phyloP scores from a whole-genome alignment of 2,329 filamentous ascomycete genomes.

The Cordyceps militaris region DNA sequence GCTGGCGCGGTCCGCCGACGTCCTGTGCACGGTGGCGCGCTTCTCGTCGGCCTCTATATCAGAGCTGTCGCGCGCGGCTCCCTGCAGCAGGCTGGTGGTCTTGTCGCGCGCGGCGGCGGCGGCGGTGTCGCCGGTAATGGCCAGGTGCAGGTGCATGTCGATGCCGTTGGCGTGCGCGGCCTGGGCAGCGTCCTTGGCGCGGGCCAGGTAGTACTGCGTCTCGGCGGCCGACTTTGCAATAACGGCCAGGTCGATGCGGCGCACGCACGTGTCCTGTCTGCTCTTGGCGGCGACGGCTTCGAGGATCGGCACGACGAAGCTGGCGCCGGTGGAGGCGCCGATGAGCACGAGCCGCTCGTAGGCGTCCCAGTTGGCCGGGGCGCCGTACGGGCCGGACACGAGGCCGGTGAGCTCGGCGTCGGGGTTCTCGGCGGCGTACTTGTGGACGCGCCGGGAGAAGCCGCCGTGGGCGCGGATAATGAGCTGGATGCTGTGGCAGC shows the following conservation, averaged over 20 bases:
- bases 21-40: neutral
- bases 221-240: conserved; percentile 46
- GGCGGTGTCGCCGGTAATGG: conserved; percentile 36
- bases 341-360: conserved; percentile 55
- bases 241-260: conserved; percentile 46
- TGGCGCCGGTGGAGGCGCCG: conserved; percentile 56
- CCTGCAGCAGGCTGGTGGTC: neutral
- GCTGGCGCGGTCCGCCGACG: neutral
- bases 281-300: conserved; percentile 43
- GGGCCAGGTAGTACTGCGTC: conserved; percentile 47
- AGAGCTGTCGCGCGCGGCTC: conserved; percentile 19
- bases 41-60: conserved; percentile 4
- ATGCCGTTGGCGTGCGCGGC: conserved; percentile 38
- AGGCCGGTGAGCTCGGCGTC: conserved; percentile 31
- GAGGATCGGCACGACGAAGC: conserved; percentile 53
- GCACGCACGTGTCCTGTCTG: conserved; percentile 38
- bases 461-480: conserved; percentile 49
- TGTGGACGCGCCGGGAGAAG: conserved; percentile 49
- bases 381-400: conserved; percentile 50
- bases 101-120: neutral
- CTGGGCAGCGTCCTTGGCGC: conserved; percentile 37
- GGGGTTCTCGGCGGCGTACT: conserved; percentile 34
- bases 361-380: conserved; percentile 47
- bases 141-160: conserved; percentile 45
- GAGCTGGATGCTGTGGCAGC: conserved; percentile 53